Base-by-base conservation (phyloP, 2,329 filamentous ascomycete genomes). In the Diaporthe eres region DNA sequence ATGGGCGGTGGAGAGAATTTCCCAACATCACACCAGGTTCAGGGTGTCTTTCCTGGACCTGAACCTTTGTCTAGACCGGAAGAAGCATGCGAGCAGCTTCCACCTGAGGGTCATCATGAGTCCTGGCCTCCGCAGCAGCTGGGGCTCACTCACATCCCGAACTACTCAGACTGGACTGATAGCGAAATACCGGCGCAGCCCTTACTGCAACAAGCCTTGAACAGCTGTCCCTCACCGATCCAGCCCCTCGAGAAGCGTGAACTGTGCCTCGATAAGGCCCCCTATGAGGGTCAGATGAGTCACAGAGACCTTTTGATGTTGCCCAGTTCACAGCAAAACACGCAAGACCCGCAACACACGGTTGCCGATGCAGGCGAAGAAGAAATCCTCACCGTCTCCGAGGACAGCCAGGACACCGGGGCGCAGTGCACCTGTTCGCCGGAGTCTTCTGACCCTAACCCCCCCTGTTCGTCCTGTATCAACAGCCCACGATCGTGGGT, bases 1-100 rank as follows among this genome's bases (percentile, higher is more conserved):
- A 67, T 67, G 61, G 61, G 61, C 22, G 61, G 61, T 13, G 61
- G 61, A 49, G 28, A 67, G 3, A 10, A 51, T 19, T 67, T 34
- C 10, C 61, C 61, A 37, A 10, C 12, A 12, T 28, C 61, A 4
- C 5, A 37, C 19, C 42, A 47, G 4, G 34, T 1, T 9, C 42
- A 65, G 39, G 39, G 17, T 22, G 42, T 17, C n/a, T 17, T 63
- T n/a, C 6, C 28, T 34, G 19, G 4, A 19, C 28, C 28, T 34
- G 19, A 10, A 37, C 13, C 12, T 42, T 13, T 42, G 9, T 51
- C 15, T 2, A 47, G 4, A 31, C 17, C 28, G 9, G 44, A 67
- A 10, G 19, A 37, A n/a, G 39, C 22, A 31, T 34, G 10, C 39
- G 42, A 37, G 28, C 61, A 67, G 44, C 42, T 4, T 10, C 19